Evolutionary conservation across 169 alveolate species (phyloP), one percentile per base, ranked within the genome.

Genomic region (Babesia bovis): DNA sequence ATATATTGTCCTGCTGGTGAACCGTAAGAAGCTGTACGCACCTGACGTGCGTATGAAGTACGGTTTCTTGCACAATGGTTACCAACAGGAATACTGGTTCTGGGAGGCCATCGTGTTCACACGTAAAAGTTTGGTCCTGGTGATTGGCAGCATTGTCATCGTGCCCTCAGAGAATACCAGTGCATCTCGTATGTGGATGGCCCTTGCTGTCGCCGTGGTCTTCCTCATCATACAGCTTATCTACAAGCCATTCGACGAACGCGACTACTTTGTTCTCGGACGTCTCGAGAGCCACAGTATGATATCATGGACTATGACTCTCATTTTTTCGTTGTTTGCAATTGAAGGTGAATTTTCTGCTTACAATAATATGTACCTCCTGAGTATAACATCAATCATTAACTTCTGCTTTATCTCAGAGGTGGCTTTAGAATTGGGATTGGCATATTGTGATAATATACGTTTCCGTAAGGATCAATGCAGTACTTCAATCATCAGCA

Each of bases 51-150:
- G 93, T 13, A 87, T 88, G 58, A 91, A 89, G 66, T 91, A 84
- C 60, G 95, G 95, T 36, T 91, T 91, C 61, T 65, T 91, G 40
- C 95, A 91, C 84, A 91, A 91, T 58, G 95, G 95, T 2, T 91
- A 83, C 85, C 73, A 78, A 58, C 85, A 77, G 42, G 85, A 74
- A 35, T 89, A 68, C 84, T 91, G 95, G 95, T 91, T 70, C 79
- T 91, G 95, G 95, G 95, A 91, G 67, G 73, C 83, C 19, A 72
- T 91, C 21, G 95, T 91, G 66, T 91, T 91, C 85, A 72, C 88
- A 15, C 60, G 95, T 19, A 91, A 91, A 52, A 61, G 90, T 61
- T 40, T 83, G 52, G 90, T 91, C 17, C 83, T 91, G 28, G 87
- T 91, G 41, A 85, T 85, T 49, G 90, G 91, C 44, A 83, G 91